These are phyloP conservation scores for Arctostaphylos glauca DNA, from an alignment of 148 eudicot genomes.

Conservation along the genomic window DNA sequence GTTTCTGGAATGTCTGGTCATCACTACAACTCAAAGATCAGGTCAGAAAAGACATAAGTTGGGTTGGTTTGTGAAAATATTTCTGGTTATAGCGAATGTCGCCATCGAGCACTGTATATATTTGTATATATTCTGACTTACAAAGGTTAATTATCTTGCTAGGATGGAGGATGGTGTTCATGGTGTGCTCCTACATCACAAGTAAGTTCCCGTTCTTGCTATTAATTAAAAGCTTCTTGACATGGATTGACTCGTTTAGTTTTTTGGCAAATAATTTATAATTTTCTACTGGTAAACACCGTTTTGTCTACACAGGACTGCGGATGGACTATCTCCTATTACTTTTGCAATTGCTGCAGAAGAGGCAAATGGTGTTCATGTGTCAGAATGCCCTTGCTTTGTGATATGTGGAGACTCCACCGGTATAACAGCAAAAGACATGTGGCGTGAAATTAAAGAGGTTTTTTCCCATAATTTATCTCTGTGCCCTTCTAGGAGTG, in stretches of 20 bases:
- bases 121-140: slow-evolving; percentile 15
- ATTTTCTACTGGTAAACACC: background rate
- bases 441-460: slow-evolving; percentile 85
- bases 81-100: background rate
- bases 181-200: slow-evolving; percentile 82
- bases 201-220: slow-evolving; percentile 43
- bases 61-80: background rate
- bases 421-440: slow-evolving; percentile 70
- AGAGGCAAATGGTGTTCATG: slow-evolving; percentile 55
- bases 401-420: slow-evolving; percentile 70
- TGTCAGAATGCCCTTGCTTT: slow-evolving; percentile 83
- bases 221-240: background rate
- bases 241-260: background rate
- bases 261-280: background rate
- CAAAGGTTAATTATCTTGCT: slow-evolving; percentile 31
- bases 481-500: background rate
- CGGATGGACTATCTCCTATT: slow-evolving; percentile 55
- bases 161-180: slow-evolving; percentile 71
- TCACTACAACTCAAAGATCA: slow-evolving; percentile 72
- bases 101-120: background rate
- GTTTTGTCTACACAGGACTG: slow-evolving; percentile 52
- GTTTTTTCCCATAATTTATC: slow-evolving; percentile 29
- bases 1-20: slow-evolving; percentile 71
- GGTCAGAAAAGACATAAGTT: slow-evolving; percentile 39
- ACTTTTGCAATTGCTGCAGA: slow-evolving; percentile 80